These are phyloP conservation scores for Diplodia corticola DNA, from an alignment of 2,329 filamentous ascomycete genomes.

Conservation along the genomic window DNA sequence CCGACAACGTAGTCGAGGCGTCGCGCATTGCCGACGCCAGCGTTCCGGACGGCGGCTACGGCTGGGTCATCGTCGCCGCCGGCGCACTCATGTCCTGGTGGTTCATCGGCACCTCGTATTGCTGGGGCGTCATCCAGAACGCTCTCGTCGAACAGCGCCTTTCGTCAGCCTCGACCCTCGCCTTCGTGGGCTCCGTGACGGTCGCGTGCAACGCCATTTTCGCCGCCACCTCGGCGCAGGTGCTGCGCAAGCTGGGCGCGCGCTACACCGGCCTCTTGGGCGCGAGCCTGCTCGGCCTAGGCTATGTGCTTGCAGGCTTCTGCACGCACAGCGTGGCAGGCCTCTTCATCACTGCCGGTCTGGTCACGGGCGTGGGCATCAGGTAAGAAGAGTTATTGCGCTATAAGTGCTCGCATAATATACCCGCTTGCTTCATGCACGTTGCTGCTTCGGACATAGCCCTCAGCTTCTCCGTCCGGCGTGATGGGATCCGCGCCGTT, in stretches of 20 bases:
- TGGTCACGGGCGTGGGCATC: constrained; percentile 49
- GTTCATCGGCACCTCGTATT: constrained; percentile 56
- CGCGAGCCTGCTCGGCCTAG: constrained; percentile 52
- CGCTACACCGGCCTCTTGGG: constrained; percentile 51
- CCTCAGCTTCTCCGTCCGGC: constrained; percentile 6
- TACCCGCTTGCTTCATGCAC: constrained; percentile 7
- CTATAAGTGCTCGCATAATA: constrained; percentile 11
- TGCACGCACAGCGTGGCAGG: constrained; percentile 47
- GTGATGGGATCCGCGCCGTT: background rate
- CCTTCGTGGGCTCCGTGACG: constrained; percentile 59
- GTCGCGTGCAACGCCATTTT: constrained; percentile 54
- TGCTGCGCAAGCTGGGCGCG: constrained; percentile 54
- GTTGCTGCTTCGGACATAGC: constrained; percentile 10
- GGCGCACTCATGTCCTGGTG: constrained; percentile 55
- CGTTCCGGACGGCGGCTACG: constrained; percentile 57
- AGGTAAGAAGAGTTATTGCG: constrained; percentile 14
- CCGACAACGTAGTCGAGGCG: constrained; percentile 19
- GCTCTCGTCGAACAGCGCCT: constrained; percentile 54
- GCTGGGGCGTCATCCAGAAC: constrained; percentile 62
- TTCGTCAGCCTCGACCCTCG: constrained; percentile 53
- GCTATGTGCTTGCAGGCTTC: constrained; percentile 52
- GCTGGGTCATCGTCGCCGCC: constrained; percentile 56
- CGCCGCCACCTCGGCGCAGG: constrained; percentile 54
- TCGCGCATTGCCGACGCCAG: constrained; percentile 23
- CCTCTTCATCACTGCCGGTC: constrained; percentile 52